Conservation (phyloP, 192 early-diverging fungal genomes). For the Coemansia erecta region DNA sequence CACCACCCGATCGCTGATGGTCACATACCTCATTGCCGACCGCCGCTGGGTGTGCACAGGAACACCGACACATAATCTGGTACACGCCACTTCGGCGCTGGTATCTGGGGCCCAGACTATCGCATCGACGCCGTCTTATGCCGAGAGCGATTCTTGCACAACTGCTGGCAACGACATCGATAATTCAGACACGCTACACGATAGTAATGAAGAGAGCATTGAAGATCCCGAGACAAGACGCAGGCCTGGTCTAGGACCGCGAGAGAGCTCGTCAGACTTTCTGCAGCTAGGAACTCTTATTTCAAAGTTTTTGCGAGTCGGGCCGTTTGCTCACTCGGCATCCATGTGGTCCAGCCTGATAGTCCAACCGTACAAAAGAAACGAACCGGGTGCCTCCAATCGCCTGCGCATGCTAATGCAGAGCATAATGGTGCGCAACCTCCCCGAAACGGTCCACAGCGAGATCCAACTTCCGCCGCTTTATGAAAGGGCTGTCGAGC, state of each 20-base stretch:
- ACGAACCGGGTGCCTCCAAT: slow-evolving; percentile 45
- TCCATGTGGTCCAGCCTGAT: slow-evolving; percentile 54
- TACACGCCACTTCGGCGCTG: slow-evolving; percentile 50
- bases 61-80: slow-evolving; percentile 64
- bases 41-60: slow-evolving; percentile 76
- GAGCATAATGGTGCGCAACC: slow-evolving; percentile 73
- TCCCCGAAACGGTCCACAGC: slow-evolving; percentile 51
- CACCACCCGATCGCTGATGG: slow-evolving; percentile 52
- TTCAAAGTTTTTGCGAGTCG: slow-evolving; percentile 59
- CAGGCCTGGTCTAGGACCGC: not conserved
- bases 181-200: slow-evolving; percentile 9
- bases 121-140: not conserved
- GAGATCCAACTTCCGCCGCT: slow-evolving; percentile 69
- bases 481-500: slow-evolving; percentile 33
- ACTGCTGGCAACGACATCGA: not conserved
- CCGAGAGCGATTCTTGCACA: not conserved
- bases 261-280: slow-evolving; percentile 39
- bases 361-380: slow-evolving; percentile 56
- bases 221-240: not conserved
- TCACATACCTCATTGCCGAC: slow-evolving; percentile 58
- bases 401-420: slow-evolving; percentile 61
- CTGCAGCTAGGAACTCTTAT: slow-evolving; percentile 61
- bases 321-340: slow-evolving; percentile 58
- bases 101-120: not conserved
- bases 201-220: not conserved